phyloP scores from a whole-genome alignment of 768 basidiomycete genomes.

The Naganishia friedmannii region DNA sequence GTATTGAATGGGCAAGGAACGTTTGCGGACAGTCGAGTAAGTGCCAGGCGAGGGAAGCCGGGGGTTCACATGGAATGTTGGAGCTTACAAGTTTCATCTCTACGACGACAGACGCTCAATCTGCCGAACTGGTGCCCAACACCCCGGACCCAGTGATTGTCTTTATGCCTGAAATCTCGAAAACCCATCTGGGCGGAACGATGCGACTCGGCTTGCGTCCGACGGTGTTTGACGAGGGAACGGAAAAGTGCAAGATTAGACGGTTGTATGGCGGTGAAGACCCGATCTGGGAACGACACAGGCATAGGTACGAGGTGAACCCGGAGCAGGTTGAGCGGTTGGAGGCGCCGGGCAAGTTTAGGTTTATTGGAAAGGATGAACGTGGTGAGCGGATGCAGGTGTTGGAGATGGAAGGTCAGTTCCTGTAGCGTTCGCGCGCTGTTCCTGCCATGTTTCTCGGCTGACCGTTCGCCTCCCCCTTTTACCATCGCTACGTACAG shows the following conservation, averaged over 20 bases:
- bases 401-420: conserved; percentile 75
- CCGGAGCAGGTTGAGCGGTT: conserved; percentile 75
- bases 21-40: conserved; percentile 69
- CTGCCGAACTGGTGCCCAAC: conserved; percentile 68
- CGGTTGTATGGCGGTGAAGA: conserved; percentile 76
- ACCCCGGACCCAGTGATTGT: conserved; percentile 70
- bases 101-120: conserved; percentile 69
- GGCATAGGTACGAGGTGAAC: conserved; percentile 95
- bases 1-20: conserved; percentile 88
- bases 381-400: conserved; percentile 96
- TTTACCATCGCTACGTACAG: too few species aligned
- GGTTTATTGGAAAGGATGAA: conserved; percentile 85
- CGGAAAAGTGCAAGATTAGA: conserved; percentile 65
- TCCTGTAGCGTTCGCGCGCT: neutral
- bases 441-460: neutral
- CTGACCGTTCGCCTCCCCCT: too few species aligned
- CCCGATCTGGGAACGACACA: conserved; percentile 91
- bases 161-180: conserved; percentile 99
- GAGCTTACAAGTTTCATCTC: neutral
- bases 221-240: conserved; percentile 74
- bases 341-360: conserved; percentile 64
- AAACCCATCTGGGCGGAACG: conserved; percentile 98
- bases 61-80: neutral
- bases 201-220: conserved; percentile 99
- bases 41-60: conserved; percentile 33